These are phyloP conservation scores for Hyphodiscus sp. DNA, from an alignment of 2,329 filamentous ascomycete species.

Conservation along the genomic window DNA sequence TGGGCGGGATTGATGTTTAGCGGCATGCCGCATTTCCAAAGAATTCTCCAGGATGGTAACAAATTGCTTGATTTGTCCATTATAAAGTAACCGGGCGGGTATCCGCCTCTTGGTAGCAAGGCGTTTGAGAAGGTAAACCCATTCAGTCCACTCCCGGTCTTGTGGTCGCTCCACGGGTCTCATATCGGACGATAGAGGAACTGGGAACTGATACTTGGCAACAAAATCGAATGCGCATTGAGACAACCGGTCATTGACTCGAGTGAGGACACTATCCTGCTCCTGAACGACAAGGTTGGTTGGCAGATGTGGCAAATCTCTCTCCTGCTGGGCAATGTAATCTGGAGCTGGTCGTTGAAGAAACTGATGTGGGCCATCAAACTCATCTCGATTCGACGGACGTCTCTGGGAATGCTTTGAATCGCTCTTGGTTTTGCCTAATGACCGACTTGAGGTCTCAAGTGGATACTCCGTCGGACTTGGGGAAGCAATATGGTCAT, in stretches of 20 bases:
- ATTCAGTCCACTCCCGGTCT: constrained; percentile 85
- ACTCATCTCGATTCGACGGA: constrained; percentile 79
- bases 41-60: constrained; percentile 85
- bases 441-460: constrained; percentile 41
- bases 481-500: constrained; percentile 45
- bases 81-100: constrained; percentile 75
- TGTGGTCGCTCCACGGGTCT: constrained; percentile 66
- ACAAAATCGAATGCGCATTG: constrained; percentile 87
- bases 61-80: constrained; percentile 87
- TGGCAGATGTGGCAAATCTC: constrained; percentile 73
- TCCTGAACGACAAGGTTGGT: constrained; percentile 78
- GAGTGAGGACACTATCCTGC: constrained; percentile 72
- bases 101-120: constrained; percentile 82
- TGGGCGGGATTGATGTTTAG: constrained; percentile 75
- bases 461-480: constrained; percentile 54
- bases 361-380: constrained; percentile 81
- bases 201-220: constrained; percentile 85
- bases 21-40: constrained; percentile 78
- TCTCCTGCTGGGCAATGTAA: constrained; percentile 68
- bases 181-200: constrained; percentile 73
- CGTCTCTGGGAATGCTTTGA: constrained; percentile 48
- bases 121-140: constrained; percentile 81
- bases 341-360: constrained; percentile 65
- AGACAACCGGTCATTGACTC: constrained; percentile 78
- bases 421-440: constrained; percentile 40